These are phyloP conservation scores for Elsinoe necatrix DNA, from an alignment of 2,329 filamentous ascomycete species.

Conservation along the genomic window DNA sequence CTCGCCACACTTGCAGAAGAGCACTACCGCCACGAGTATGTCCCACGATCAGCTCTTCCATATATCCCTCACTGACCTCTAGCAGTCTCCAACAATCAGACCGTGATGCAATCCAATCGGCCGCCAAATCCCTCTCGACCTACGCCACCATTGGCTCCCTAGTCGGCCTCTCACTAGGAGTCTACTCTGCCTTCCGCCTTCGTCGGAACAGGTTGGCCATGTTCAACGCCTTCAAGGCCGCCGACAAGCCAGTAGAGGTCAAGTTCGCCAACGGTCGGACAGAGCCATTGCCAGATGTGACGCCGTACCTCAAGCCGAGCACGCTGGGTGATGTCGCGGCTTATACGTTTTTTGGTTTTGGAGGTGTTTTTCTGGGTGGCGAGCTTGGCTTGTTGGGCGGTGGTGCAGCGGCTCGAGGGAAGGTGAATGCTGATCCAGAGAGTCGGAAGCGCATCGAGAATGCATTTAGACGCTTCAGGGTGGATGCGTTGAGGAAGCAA, in stretches of 20 bases:
- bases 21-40: conserved; percentile 49
- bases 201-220: conserved; percentile 48
- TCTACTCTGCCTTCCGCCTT: conserved; percentile 50
- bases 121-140: conserved; percentile 47
- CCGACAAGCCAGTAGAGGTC: conserved; percentile 54
- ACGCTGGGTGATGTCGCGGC: conserved; percentile 52
- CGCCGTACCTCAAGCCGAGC: conserved; percentile 48
- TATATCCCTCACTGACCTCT: neutral
- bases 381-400: conserved; percentile 55
- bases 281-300: conserved; percentile 55
- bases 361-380: conserved; percentile 56
- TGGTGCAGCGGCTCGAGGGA: conserved; percentile 44
- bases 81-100: conserved; percentile 46
- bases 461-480: conserved; percentile 55
- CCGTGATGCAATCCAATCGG: conserved; percentile 48
- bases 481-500: conserved; percentile 54
- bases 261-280: conserved; percentile 51
- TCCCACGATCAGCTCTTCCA: neutral
- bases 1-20: conserved; percentile 48
- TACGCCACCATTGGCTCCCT: conserved; percentile 52
- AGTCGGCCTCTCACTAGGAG: conserved; percentile 51
- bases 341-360: conserved; percentile 54
- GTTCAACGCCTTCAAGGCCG: conserved; percentile 53
- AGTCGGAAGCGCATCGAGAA: conserved; percentile 50
- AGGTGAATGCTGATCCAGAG: conserved; percentile 47